phyloP scores from a whole-genome alignment of 2,329 filamentous ascomycete genomes.

The Fusarium veterinarium region DNA sequence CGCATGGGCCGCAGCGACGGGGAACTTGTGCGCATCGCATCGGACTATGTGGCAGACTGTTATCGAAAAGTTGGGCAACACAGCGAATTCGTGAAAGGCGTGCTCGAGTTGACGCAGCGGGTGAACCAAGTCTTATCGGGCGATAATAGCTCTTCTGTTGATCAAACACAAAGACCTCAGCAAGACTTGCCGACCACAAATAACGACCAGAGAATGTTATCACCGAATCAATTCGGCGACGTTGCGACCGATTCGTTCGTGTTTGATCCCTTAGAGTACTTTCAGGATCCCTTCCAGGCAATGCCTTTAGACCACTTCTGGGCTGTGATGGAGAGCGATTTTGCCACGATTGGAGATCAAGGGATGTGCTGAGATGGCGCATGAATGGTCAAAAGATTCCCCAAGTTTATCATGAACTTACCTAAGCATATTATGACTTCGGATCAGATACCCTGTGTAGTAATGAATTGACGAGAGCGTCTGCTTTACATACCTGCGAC shows the following conservation, averaged over 20 bases:
- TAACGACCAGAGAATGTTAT: constrained; percentile 1
- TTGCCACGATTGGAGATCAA: constrained; percentile 25
- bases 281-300: constrained; percentile 41
- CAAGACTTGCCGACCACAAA: not conserved
- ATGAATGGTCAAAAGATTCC: not conserved
- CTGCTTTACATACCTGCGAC: not conserved
- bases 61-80: constrained; percentile 28
- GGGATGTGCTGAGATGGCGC: not conserved
- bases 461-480: not conserved
- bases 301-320: constrained; percentile 41
- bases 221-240: constrained; percentile 8
- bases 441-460: not conserved
- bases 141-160: constrained; percentile 6
- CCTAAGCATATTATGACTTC: not conserved
- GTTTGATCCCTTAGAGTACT: constrained; percentile 29
- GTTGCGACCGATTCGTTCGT: constrained; percentile 5
- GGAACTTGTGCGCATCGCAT: constrained; percentile 30
- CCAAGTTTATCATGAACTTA: not conserved
- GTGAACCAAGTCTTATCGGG: constrained; percentile 31
- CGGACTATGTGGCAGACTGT: constrained; percentile 30
- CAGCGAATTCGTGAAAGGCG: constrained; percentile 26
- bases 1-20: constrained; percentile 39
- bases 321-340: constrained; percentile 41
- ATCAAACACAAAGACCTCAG: constrained; percentile 7
- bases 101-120: constrained; percentile 26